phyloP scores from a whole-genome alignment of 2,329 filamentous ascomycete genomes.

The Gremmenia infestans region DNA sequence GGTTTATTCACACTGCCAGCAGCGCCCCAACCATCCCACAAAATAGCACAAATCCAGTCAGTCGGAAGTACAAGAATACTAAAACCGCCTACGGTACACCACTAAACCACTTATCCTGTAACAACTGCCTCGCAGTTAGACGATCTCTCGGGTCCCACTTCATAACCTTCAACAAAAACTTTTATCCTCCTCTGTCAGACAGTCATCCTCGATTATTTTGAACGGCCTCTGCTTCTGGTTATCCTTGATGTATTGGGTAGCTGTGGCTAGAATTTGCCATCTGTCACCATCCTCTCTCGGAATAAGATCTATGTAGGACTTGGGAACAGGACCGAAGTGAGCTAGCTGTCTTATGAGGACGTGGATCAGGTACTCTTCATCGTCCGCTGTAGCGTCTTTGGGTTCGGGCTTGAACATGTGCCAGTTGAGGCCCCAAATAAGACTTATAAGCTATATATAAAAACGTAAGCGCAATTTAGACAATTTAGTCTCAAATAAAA shows the following conservation, averaged over 20 bases:
- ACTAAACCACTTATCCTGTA: slow-evolving; percentile 26
- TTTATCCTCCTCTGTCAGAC: slow-evolving; percentile 22
- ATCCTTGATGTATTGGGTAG: slow-evolving; percentile 19
- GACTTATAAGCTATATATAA: slow-evolving; percentile 22
- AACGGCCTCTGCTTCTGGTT: slow-evolving; percentile 25
- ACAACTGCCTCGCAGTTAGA: slow-evolving; percentile 24
- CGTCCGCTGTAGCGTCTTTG: slow-evolving; percentile 21
- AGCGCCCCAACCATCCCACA: too few species aligned
- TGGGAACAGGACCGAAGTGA: slow-evolving; percentile 21
- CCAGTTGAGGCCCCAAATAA: slow-evolving; percentile 25
- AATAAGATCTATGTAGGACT: slow-evolving; percentile 23
- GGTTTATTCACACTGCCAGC: too few species aligned
- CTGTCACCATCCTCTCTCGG: slow-evolving; percentile 20
- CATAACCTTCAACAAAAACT: slow-evolving; percentile 24
- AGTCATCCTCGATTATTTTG: slow-evolving; percentile 18
- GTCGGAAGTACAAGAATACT: not conserved
- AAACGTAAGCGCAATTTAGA: slow-evolving; percentile 18
- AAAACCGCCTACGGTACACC: slow-evolving; percentile 14
- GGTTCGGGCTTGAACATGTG: slow-evolving; percentile 26
- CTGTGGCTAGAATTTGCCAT: slow-evolving; percentile 17
- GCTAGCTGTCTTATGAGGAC: slow-evolving; percentile 23
- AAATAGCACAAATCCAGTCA: too few species aligned
- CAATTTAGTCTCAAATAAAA: slow-evolving; percentile 11
- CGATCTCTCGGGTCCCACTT: slow-evolving; percentile 25
- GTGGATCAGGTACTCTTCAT: slow-evolving; percentile 22